Evolutionary conservation across 371 early-diverging fungal species (phyloP), one percentile per base, ranked within the genome.

Genomic region (Sporodiniella umbellata): DNA sequence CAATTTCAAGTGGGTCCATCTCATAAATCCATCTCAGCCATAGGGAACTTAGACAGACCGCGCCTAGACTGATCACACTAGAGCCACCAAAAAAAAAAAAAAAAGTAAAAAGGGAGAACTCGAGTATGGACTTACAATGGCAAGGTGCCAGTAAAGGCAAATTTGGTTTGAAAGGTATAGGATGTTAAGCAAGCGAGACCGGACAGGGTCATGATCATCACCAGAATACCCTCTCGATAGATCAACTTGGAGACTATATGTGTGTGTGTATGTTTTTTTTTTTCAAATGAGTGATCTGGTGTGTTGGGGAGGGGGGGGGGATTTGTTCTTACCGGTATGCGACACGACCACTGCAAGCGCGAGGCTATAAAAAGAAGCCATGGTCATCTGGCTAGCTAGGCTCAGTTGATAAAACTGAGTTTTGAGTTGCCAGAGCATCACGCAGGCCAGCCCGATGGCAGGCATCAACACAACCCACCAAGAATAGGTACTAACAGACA

Each of bases 51-150:
- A 61, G 40, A 22, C 56, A 61, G 4, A 61, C 21, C 0, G 56
- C 42, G 4, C 62, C 58, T 11, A 57, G 39, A 44, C 58, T 55
- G 46, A 47, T 55, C 0, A 65, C 51, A 51, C 64, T 63, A 54
- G n/a, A n/a, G n/a, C n/a, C n/a, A n/a, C n/a, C n/a, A n/a, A n/a
- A n/a, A n/a, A n/a, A n/a, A n/a, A n/a, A n/a, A n/a, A n/a, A n/a
- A n/a, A n/a, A n/a, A n/a, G n/a, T n/a, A n/a, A n/a, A n/a, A n/a
- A n/a, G n/a, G n/a, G n/a, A n/a, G n/a, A n/a, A n/a, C n/a, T n/a
- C n/a, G n/a, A n/a, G n/a, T n/a, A n/a, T n/a, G n/a, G n/a, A 58
- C 63, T 54, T 58, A 62, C 63, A 64, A 55, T 45, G 64, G 64
- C 18, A 60, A 48, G 17, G 50, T 33, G 7, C 64, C 64, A 22